Conservation (phyloP, 805 yeast species). For the Barnettozyma pratensis region DNA sequence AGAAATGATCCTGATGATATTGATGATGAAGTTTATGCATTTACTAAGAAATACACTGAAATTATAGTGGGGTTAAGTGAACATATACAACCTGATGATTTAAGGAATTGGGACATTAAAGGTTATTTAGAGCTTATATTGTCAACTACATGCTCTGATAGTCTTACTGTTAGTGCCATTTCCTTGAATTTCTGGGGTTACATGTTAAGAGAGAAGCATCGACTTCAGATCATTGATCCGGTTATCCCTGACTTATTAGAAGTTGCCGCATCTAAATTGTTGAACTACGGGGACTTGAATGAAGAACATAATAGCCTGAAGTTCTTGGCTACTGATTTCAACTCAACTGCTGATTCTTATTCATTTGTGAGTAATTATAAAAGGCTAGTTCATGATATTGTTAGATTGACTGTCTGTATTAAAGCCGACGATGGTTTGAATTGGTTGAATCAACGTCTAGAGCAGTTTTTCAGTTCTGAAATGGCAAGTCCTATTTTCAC, state of each 20-base stretch:
- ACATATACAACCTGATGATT: slow-evolving; percentile 49
- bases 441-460: slow-evolving; percentile 76
- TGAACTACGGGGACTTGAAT: slow-evolving; percentile 65
- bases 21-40: slow-evolving; percentile 74
- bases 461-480: slow-evolving; percentile 64
- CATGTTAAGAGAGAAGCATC: slow-evolving; percentile 71
- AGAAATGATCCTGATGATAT: slow-evolving; percentile 61
- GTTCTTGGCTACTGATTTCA: slow-evolving; percentile 82
- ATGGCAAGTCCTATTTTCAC: slow-evolving; percentile 62
- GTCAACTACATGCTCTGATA: slow-evolving; percentile 75
- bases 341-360: slow-evolving; percentile 72
- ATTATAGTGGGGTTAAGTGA: slow-evolving; percentile 86
- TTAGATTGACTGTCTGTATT: slow-evolving; percentile 81
- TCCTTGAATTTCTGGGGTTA: slow-evolving; percentile 94
- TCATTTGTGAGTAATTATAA: slow-evolving; percentile 76
- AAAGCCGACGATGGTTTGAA: slow-evolving; percentile 73
- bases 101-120: slow-evolving; percentile 52
- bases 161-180: slow-evolving; percentile 84
- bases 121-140: slow-evolving; percentile 72
- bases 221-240: slow-evolving; percentile 44
- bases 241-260: slow-evolving; percentile 67
- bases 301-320: slow-evolving; percentile 60
- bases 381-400: slow-evolving; percentile 84
- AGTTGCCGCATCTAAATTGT: slow-evolving; percentile 68
- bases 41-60: slow-evolving; percentile 86